Percentiles rank a stretch among this genome's conserved stretches.
Conservation (phyloP, 1,139 yeast genomes). For the Candida tropicalis region DNA sequence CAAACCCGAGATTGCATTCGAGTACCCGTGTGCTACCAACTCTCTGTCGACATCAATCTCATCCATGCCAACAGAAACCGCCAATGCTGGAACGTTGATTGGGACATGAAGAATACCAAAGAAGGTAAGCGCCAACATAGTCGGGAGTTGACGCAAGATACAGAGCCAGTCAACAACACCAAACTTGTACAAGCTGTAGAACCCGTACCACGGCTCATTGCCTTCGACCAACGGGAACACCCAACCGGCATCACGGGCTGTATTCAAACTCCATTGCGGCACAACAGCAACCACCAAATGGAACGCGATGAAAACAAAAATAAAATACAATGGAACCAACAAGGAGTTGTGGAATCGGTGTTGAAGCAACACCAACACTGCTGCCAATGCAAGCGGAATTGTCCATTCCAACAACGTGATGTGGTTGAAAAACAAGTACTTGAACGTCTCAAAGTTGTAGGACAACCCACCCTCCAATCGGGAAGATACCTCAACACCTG, state of each 20-base stretch:
- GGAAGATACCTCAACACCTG: slow-evolving; percentile 90
- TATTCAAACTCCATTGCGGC: slow-evolving; percentile 64
- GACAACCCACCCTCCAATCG: slow-evolving; percentile 73
- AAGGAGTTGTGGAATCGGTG: slow-evolving; percentile 69
- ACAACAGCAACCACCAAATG: slow-evolving; percentile 66
- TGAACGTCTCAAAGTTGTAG: slow-evolving; percentile 61
- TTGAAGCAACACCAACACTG: slow-evolving; percentile 62
- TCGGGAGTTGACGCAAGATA: slow-evolving; percentile 72
- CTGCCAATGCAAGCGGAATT: slow-evolving; percentile 67
- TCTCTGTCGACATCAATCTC: slow-evolving; percentile 90
- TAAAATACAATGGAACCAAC: slow-evolving; percentile 80
- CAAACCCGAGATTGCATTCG: slow-evolving; percentile 84
- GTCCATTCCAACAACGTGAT: slow-evolving; percentile 67
- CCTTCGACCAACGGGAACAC: slow-evolving; percentile 70
- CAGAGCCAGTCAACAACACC: slow-evolving; percentile 71
- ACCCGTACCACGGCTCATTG: slow-evolving; percentile 84
- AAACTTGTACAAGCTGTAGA: slow-evolving; percentile 74
- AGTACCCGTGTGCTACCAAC: slow-evolving; percentile 90
- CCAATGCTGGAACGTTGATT: slow-evolving; percentile 94
- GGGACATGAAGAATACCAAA: slow-evolving; percentile 97
- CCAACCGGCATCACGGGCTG: slow-evolving; percentile 80
- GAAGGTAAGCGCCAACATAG: slow-evolving; percentile 93
- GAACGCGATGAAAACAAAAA: slow-evolving; percentile 65
- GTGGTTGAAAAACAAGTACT: slow-evolving; percentile 40
- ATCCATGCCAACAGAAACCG: slow-evolving; percentile 86